phyloP scores from a whole-genome alignment of 352 stramenopile species.

The Phytophthora cryptogea region DNA sequence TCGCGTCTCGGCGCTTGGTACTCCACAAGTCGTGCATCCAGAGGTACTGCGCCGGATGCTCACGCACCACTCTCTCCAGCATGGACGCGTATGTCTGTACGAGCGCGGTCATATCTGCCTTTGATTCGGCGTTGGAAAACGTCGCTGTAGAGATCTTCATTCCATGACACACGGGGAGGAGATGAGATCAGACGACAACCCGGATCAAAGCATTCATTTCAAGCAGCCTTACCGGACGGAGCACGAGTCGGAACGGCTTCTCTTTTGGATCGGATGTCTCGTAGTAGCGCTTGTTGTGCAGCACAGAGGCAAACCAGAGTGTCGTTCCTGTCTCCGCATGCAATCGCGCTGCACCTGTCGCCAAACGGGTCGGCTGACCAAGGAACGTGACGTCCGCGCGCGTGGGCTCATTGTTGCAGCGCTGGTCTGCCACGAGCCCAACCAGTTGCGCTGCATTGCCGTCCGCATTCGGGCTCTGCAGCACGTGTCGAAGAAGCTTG shows the following conservation, averaged over 20 bases:
- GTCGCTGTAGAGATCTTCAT: slow-evolving; percentile 8
- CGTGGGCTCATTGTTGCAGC: slow-evolving; percentile 26
- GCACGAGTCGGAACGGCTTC: slow-evolving; percentile 52
- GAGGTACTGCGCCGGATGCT: slow-evolving; percentile 51
- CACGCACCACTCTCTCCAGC: slow-evolving; percentile 39
- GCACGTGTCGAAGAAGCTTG: slow-evolving; percentile 29
- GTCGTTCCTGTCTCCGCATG: slow-evolving; percentile 33
- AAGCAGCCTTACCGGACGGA: slow-evolving; percentile 31
- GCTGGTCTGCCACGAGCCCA: slow-evolving; percentile 56
- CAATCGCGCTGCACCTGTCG: slow-evolving; percentile 48
- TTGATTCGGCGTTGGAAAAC: background rate
- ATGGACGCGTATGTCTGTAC: slow-evolving; percentile 46
- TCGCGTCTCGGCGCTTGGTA: slow-evolving; percentile 2
- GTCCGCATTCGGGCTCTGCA: slow-evolving; percentile 18
- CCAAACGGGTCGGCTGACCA: slow-evolving; percentile 40
- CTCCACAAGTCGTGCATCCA: slow-evolving; percentile 65
- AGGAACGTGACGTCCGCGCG: slow-evolving; percentile 46
- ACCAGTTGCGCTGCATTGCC: slow-evolving; percentile 35
- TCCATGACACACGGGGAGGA: background rate
- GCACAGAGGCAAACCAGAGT: slow-evolving; percentile 53
- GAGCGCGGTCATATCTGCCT: slow-evolving; percentile 17
- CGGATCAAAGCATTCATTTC: background rate
- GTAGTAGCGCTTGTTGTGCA: slow-evolving; percentile 45
- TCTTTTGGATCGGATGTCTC: slow-evolving; percentile 5
- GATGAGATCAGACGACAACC: background rate